Conservation (phyloP, 352 stramenopile genomes). For the Elongisporangium anandrum region DNA sequence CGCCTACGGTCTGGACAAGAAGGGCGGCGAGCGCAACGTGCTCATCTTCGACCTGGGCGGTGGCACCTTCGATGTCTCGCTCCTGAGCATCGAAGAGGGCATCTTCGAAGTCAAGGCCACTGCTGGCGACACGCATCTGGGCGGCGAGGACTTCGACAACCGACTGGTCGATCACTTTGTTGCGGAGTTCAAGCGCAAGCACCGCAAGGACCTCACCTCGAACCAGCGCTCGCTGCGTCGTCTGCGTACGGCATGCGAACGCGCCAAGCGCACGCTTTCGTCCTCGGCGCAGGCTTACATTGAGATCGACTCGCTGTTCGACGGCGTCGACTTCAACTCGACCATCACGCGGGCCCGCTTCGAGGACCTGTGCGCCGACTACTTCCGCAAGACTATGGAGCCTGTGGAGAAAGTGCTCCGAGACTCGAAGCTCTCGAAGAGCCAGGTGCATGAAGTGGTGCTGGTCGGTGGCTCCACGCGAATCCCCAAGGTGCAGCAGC, state of each 20-base stretch:
- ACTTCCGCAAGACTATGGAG: too few species aligned
- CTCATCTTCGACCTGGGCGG: constrained; percentile 95
- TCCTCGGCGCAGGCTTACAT: constrained; percentile 92
- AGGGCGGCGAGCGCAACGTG: constrained; percentile 85
- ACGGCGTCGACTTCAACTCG: constrained; percentile 92
- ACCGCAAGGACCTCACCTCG: constrained; percentile 82
- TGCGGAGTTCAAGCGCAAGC: constrained; percentile 90
- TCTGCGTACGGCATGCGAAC: constrained; percentile 92
- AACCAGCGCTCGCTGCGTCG: constrained; percentile 90
- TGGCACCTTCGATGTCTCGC: constrained; percentile 92
- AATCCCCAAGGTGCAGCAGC: constrained; percentile 64
- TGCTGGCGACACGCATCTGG: constrained; percentile 91
- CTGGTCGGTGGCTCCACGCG: constrained; percentile 80
- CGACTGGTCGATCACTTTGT: constrained; percentile 93
- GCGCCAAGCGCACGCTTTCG: too few species aligned
- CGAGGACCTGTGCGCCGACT: constrained; percentile 90
- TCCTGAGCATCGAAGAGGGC: constrained; percentile 93
- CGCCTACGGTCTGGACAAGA: constrained; percentile 87
- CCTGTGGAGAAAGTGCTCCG: constrained; percentile 85
- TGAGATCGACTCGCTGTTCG: constrained; percentile 93
- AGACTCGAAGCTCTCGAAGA: constrained; percentile 89
- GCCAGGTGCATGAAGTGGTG: constrained; percentile 72
- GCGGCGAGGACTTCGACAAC: too few species aligned
- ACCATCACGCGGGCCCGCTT: constrained; percentile 91
- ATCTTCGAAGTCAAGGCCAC: constrained; percentile 97